Conservation (phyloP, 73 alveolate species). For the Tetrahymena malaccensis region DNA sequence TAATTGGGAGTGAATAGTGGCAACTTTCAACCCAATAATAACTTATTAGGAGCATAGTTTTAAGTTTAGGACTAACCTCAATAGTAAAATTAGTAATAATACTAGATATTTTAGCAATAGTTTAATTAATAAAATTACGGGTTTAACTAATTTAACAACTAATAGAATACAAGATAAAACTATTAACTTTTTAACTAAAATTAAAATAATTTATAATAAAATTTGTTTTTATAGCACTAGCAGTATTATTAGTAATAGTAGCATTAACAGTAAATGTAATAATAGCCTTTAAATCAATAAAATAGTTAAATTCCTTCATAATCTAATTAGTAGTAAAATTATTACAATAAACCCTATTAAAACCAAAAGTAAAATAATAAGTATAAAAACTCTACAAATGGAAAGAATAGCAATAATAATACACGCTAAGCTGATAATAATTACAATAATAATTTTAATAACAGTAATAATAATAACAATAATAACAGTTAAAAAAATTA, state of each 20-base stretch:
- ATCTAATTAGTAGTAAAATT: background rate
- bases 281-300: background rate
- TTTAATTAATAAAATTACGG: background rate
- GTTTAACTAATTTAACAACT: no score
- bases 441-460: background rate
- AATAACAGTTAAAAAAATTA: background rate
- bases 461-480: background rate
- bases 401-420: background rate
- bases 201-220: no score
- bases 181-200: background rate
- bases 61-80: background rate
- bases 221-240: no score
- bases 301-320: background rate
- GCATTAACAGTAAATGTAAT: no score
- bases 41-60: background rate
- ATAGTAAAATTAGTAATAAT: background rate
- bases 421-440: background rate
- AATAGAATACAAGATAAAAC: background rate
- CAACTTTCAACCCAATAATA: background rate
- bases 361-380: background rate
- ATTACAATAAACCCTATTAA: background rate
- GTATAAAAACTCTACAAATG: background rate
- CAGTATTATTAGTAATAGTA: no score
- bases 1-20: background rate
- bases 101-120: background rate